Evolutionary conservation across 306 rosid genomes (phyloP).

Genomic region (Astragalus membranaceus): DNA sequence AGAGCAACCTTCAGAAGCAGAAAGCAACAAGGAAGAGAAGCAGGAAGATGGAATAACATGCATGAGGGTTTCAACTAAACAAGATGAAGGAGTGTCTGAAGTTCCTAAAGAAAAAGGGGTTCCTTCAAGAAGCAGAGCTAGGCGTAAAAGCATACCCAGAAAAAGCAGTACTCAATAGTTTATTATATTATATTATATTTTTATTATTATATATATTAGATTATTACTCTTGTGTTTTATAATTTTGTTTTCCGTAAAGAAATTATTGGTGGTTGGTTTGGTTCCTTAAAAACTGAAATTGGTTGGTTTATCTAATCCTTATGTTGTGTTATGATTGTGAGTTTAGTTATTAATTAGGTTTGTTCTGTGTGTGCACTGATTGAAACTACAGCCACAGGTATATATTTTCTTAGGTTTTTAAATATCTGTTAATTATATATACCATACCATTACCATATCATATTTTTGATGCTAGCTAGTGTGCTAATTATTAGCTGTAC

Average conservation of each 20-base stretch:
- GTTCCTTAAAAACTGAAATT: not conserved
- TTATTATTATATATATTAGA: not conserved
- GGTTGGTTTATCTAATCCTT: no score
- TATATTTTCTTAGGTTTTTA: no score
- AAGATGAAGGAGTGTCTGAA: not conserved
- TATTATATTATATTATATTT: not conserved
- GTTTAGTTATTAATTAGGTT: no score
- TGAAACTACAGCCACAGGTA: no score
- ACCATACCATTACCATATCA: no score
- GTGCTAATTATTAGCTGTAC: no score
- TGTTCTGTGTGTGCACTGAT: no score
- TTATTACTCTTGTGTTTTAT: not conserved
- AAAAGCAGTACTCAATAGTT: conserved; percentile 55
- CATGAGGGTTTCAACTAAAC: not conserved
- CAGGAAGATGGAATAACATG: conserved; percentile 3
- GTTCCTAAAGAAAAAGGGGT: conserved; percentile 16
- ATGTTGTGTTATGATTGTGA: no score
- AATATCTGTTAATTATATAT: no score
- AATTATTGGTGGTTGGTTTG: not conserved
- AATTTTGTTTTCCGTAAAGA: not conserved
- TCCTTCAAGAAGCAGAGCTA: conserved; percentile 58
- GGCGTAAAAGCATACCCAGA: conserved; percentile 83
- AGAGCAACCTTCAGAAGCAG: not conserved
- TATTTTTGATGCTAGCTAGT: no score
- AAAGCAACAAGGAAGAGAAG: conserved; percentile 17